Conservation (phyloP, 495 filamentous ascomycete species). For the Hyphodiscus hymeniophilus region DNA sequence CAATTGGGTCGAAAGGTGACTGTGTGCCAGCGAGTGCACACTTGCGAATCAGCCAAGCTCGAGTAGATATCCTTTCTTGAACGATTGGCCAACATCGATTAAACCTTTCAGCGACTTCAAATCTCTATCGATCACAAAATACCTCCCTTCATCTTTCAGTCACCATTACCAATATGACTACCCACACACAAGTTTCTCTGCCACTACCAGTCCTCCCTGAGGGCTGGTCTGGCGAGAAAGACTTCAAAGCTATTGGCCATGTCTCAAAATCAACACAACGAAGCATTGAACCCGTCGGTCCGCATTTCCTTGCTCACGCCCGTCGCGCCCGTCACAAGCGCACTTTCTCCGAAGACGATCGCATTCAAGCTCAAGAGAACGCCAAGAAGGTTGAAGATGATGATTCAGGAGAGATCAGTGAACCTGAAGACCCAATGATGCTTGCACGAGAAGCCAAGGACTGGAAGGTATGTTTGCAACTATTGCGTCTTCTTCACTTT, state of each 20-base stretch:
- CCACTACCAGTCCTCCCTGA: constrained; percentile 69
- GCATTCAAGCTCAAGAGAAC: constrained; percentile 87
- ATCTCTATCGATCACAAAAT: neutral
- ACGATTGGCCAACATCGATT: too few relatives aligned
- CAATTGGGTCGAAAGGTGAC: too few relatives aligned
- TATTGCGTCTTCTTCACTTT: neutral
- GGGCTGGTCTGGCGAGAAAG: constrained; percentile 82
- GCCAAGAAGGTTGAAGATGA: constrained; percentile 95
- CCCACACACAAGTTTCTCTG: constrained; percentile 29
- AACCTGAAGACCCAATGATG: constrained; percentile 85
- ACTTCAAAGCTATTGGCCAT: constrained; percentile 73
- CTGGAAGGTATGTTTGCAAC: constrained; percentile 71
- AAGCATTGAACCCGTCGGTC: constrained; percentile 89
- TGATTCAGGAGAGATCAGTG: constrained; percentile 81
- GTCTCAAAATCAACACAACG: constrained; percentile 66
- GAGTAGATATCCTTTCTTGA: too few relatives aligned
- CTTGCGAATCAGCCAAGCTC: too few relatives aligned
- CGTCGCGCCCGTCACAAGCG: constrained; percentile 92
- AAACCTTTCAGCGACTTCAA: too few relatives aligned
- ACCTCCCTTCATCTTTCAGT: neutral
- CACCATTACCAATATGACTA: constrained; percentile 27
- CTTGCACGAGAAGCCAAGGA: constrained; percentile 91
- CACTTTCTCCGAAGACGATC: constrained; percentile 97
- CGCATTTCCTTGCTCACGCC: constrained; percentile 95
- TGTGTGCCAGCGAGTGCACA: too few relatives aligned